Conservation (phyloP, 2,329 filamentous ascomycete genomes). For the Colletotrichum coccodes region DNA sequence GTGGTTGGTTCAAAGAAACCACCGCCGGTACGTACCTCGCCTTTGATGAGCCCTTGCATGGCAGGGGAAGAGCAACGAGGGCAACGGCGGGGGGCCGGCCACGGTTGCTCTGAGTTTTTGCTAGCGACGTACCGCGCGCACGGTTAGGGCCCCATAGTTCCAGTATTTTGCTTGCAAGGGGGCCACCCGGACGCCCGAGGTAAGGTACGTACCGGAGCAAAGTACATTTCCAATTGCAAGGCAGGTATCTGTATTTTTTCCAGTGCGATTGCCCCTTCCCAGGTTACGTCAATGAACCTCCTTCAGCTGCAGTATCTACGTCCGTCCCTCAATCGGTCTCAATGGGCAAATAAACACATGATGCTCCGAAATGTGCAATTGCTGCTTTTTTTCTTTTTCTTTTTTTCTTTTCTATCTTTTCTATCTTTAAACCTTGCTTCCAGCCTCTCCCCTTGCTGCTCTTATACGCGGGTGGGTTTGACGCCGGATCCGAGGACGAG, state of each 20-base stretch:
- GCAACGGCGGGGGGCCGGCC: slow-evolving; percentile 19
- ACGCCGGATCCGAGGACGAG: slow-evolving; percentile 13
- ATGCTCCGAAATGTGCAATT: background rate
- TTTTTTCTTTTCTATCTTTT: too few relatives aligned
- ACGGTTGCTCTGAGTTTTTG: slow-evolving; percentile 5
- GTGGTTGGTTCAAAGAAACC: slow-evolving; percentile 23
- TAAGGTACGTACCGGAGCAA: background rate
- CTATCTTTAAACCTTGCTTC: slow-evolving; percentile 24
- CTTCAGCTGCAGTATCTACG: background rate
- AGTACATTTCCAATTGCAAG: background rate
- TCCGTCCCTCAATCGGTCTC: background rate
- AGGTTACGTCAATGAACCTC: background rate
- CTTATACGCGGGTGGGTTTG: background rate
- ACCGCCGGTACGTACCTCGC: background rate
- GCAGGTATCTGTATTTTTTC: too few relatives aligned
- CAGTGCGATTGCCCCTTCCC: background rate
- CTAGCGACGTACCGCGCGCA: slow-evolving; percentile 39
- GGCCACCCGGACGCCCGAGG: background rate
- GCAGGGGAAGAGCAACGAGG: slow-evolving; percentile 4
- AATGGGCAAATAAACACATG: too few relatives aligned
- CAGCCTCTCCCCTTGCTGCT: background rate
- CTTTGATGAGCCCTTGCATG: background rate
- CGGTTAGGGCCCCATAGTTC: slow-evolving; percentile 36
- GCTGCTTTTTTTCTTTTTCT: background rate
- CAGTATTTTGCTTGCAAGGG: slow-evolving; percentile 21